phyloP scores from a whole-genome alignment of 352 stramenopile genomes.

The Thalassiosira livingstoniorum region DNA sequence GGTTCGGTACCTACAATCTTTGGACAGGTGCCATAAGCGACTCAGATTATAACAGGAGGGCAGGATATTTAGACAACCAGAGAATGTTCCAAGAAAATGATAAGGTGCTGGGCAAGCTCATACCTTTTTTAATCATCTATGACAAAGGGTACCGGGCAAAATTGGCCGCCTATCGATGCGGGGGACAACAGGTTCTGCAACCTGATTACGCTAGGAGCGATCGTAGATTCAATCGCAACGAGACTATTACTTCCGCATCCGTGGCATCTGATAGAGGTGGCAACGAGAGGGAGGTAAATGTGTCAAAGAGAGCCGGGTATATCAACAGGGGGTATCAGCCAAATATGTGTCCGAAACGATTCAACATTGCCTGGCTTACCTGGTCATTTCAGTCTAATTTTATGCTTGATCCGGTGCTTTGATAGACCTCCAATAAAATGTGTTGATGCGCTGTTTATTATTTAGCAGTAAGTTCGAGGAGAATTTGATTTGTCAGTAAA shows the following conservation, averaged over 20 bases:
- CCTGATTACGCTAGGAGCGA: constrained; percentile 50
- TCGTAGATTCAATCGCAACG: constrained; percentile 18
- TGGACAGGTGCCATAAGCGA: constrained; percentile 14
- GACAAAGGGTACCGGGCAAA: constrained; percentile 54
- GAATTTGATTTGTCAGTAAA: too few relatives aligned
- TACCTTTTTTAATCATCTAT: constrained; percentile 23
- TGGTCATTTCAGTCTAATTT: constrained; percentile 58
- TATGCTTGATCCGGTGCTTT: constrained; percentile 31
- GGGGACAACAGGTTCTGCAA: constrained; percentile 42
- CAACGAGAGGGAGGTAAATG: constrained; percentile 62
- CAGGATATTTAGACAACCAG: constrained; percentile 18
- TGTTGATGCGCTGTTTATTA: too few relatives aligned
- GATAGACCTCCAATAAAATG: too few relatives aligned
- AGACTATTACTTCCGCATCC: constrained; percentile 37
- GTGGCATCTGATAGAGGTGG: constrained; percentile 49
- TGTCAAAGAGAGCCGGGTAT: constrained; percentile 39
- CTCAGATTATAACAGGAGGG: constrained; percentile 22
- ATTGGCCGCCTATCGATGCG: constrained; percentile 29
- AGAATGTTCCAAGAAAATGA: constrained; percentile 14
- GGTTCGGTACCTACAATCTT: constrained; percentile 14
- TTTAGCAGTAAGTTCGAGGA: too few relatives aligned
- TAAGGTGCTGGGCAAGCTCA: not conserved
- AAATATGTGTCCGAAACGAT: constrained; percentile 15
- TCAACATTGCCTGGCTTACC: constrained; percentile 50
- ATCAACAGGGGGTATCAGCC: constrained; percentile 32